Evolutionary conservation across 2,329 filamentous ascomycete species (phyloP).

Genomic region (Colletotrichum brevisporum): DNA sequence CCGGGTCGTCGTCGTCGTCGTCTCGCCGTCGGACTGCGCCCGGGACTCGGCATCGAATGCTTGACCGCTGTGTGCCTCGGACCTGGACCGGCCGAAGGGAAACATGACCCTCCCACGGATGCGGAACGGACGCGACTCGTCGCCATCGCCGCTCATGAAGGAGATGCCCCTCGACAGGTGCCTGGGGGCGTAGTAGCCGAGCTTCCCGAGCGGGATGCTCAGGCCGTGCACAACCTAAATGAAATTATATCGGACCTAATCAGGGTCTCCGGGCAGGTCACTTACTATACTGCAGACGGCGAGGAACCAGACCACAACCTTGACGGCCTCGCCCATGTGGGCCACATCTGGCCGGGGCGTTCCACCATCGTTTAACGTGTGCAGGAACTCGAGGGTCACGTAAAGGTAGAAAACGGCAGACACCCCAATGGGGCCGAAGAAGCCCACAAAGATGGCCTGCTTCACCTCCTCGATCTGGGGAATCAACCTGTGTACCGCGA

Average conservation of each 20-base stretch:
- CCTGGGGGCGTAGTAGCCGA: constrained; percentile 73
- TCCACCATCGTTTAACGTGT: constrained; percentile 69
- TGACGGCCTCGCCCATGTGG: constrained; percentile 75
- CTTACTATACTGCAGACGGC: constrained; percentile 85
- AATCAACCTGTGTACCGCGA: constrained; percentile 80
- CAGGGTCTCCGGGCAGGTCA: constrained; percentile 41
- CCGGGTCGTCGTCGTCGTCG: neutral
- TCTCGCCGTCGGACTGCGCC: constrained; percentile 19
- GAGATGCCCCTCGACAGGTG: constrained; percentile 62
- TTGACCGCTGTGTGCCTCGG: constrained; percentile 1
- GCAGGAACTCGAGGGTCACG: constrained; percentile 82
- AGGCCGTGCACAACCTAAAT: constrained; percentile 82
- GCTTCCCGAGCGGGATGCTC: constrained; percentile 82
- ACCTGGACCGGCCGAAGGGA: constrained; percentile 40
- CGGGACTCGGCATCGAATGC: constrained; percentile 25
- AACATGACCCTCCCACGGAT: constrained; percentile 49
- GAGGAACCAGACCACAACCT: constrained; percentile 88
- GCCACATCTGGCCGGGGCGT: constrained; percentile 75
- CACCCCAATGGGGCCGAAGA: constrained; percentile 94
- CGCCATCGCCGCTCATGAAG: constrained; percentile 42
- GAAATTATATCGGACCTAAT: constrained; percentile 34
- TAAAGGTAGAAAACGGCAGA: constrained; percentile 93
- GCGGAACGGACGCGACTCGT: constrained; percentile 45
- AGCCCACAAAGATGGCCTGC: constrained; percentile 89
- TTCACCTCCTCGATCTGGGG: constrained; percentile 81